Conservation (phyloP, 1,284 basidiomycete species). For the Paramarasmius palmivorus region DNA sequence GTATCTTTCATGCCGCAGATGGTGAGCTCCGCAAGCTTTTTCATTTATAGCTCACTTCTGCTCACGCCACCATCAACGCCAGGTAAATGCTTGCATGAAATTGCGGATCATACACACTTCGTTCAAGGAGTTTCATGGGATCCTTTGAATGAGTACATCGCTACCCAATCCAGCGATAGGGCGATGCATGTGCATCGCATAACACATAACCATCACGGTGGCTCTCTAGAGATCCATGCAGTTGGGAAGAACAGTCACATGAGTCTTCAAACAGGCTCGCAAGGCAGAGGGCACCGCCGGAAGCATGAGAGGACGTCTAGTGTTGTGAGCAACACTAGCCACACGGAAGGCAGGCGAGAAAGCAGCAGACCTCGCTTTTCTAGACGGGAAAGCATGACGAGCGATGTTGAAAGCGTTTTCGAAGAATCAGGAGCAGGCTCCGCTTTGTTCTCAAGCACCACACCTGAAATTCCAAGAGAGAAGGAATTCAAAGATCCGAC, state of each 20-base stretch:
- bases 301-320: conserved; percentile 17
- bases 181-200: conserved; percentile 89
- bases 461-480: conserved; percentile 7
- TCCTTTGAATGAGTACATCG: conserved; percentile 91
- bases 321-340: conserved; percentile 18
- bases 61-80: conserved; percentile 13
- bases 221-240: conserved; percentile 80
- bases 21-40: conserved; percentile 43
- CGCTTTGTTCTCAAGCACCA: conserved; percentile 13
- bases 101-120: conserved; percentile 90
- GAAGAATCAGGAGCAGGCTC: conserved; percentile 32
- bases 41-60: conserved; percentile 6
- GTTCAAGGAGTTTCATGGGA: conserved; percentile 98
- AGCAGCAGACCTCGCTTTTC: conserved; percentile 17
- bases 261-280: conserved; percentile 18
- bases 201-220: conserved; percentile 53
- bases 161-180: conserved; percentile 91
- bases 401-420: conserved; percentile 17
- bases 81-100: conserved; percentile 83
- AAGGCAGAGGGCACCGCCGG: conserved; percentile 13
- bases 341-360: conserved; percentile 25
- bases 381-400: conserved; percentile 17
- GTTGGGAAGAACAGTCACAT: conserved; percentile 81
- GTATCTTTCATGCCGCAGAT: conserved; percentile 79
- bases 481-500: conserved; percentile 15